These are phyloP conservation scores for Fistulifera pelliculosa DNA, from an alignment of 108 stramenopile species.

Conservation along the genomic window DNA sequence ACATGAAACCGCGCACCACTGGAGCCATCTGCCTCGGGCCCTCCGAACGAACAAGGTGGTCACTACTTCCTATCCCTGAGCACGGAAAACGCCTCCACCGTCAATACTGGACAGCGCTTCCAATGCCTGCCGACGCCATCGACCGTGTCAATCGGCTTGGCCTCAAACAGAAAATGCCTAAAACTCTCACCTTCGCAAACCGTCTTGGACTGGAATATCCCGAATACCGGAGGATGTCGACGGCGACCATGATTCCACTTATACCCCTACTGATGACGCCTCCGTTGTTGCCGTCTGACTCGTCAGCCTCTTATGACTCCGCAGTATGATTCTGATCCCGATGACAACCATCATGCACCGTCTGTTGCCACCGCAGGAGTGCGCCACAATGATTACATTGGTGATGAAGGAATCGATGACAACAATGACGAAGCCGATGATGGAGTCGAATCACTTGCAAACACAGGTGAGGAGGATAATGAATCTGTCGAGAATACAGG, in stretches of 20 bases:
- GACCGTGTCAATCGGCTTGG: slow-evolving; percentile 9
- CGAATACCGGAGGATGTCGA: background rate
- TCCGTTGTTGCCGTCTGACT: background rate
- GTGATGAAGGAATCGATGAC: background rate
- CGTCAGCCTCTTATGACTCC: background rate
- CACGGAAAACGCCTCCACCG: slow-evolving; percentile 12
- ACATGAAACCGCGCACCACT: slow-evolving; percentile 14
- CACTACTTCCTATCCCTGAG: slow-evolving; percentile 21
- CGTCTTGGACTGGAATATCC: background rate
- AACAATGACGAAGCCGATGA: background rate
- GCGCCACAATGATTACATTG: background rate
- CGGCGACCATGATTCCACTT: slow-evolving; percentile 4
- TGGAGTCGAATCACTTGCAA: background rate
- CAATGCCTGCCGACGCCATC: slow-evolving; percentile 30
- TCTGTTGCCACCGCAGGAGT: background rate
- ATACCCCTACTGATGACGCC: background rate
- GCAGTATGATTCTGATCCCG: background rate
- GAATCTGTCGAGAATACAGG: slow-evolving; percentile 1
- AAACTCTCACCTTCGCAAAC: background rate
- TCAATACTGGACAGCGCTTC: slow-evolving; percentile 8
- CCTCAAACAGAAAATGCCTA: background rate
- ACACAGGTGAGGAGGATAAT: background rate
- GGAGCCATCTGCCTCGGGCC: slow-evolving; percentile 13
- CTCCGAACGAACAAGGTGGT: slow-evolving; percentile 31
- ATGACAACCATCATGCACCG: background rate